Evolutionary conservation across 495 filamentous ascomycete genomes (phyloP).

Genomic region (Pyrenula aspistea): DNA sequence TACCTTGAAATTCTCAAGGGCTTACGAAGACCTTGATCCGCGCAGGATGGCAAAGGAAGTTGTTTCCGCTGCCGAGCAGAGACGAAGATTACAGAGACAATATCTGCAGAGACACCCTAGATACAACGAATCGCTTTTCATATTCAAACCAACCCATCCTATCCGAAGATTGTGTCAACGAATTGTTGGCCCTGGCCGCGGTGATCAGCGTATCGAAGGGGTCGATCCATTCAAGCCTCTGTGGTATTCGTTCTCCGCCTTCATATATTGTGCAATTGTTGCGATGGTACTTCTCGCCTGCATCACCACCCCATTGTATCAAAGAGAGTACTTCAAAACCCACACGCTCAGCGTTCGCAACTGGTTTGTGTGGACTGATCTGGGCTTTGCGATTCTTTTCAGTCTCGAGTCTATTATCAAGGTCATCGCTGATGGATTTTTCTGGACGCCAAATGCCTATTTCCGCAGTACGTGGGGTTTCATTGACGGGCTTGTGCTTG

Average conservation of each 20-base stretch:
- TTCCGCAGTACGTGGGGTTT: constrained; percentile 94
- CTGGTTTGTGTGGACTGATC: constrained; percentile 91
- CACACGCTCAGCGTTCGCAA: constrained; percentile 45
- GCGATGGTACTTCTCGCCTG: constrained; percentile 95
- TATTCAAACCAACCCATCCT: constrained; percentile 67
- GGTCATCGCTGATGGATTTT: constrained; percentile 89
- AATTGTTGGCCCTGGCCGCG: constrained; percentile 85
- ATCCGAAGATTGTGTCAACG: constrained; percentile 75
- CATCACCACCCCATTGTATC: constrained; percentile 86
- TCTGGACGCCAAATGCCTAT: constrained; percentile 96
- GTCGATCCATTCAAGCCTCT: constrained; percentile 72
- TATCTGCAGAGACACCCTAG: constrained; percentile 77
- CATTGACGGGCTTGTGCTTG: constrained; percentile 84
- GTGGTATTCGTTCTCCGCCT: constrained; percentile 87
- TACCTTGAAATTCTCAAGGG: constrained; percentile 56
- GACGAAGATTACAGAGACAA: constrained; percentile 79
- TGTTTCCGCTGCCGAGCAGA: constrained; percentile 65
- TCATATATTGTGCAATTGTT: constrained; percentile 89
- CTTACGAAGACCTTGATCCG: constrained; percentile 69
- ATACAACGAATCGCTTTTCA: constrained; percentile 86
- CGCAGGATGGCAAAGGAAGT: constrained; percentile 81
- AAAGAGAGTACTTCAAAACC: constrained; percentile 62
- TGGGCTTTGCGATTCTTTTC: constrained; percentile 82
- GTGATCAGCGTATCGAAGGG: constrained; percentile 73
- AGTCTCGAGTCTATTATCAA: constrained; percentile 83